A percentile compares a stretch with the other conserved stretches of the same genome.
Evolutionary conservation across 768 basidiomycete species (phyloP).

Genomic region (Megacollybia marginata): DNA sequence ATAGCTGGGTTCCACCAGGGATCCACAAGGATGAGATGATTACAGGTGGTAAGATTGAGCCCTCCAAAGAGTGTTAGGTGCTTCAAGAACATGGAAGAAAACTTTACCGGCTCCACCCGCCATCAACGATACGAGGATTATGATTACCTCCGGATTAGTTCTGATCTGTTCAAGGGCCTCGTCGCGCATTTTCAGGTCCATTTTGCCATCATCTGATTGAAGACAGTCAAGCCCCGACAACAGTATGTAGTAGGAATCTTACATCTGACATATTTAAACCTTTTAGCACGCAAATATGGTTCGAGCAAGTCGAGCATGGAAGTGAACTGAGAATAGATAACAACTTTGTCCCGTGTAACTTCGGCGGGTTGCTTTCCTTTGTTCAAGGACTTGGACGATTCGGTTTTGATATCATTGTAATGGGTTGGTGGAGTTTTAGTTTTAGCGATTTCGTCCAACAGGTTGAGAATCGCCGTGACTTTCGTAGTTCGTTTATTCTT

Average conservation of each 20-base stretch:
- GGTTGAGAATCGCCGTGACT: too few relatives aligned
- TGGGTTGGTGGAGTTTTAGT: too few relatives aligned
- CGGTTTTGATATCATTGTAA: too few relatives aligned
- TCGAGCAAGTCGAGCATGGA: slow-evolving; percentile 2
- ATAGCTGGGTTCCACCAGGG: slow-evolving; percentile 4
- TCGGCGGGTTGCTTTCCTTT: background rate
- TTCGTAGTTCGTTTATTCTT: too few relatives aligned
- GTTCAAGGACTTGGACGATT: too few relatives aligned
- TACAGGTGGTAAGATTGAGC: slow-evolving; percentile 1
- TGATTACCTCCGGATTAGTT: background rate
- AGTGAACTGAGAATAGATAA: slow-evolving; percentile 3
- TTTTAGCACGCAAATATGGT: background rate
- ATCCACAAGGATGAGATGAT: slow-evolving; percentile 4
- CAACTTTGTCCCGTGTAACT: background rate
- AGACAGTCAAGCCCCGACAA: background rate
- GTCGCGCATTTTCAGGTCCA: background rate
- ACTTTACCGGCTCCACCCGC: slow-evolving; percentile 3
- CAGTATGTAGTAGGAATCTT: background rate
- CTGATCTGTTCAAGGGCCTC: background rate
- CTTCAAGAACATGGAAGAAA: background rate
- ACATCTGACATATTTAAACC: background rate
- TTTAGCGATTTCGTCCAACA: too few relatives aligned
- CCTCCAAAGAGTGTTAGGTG: background rate
- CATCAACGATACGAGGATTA: slow-evolving; percentile 4
- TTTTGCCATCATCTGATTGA: slow-evolving; percentile 3